Percentiles rank a stretch among this genome's conserved stretches.
phyloP scores from a whole-genome alignment of 805 yeast genomes.

The Blastobotrys americana region DNA sequence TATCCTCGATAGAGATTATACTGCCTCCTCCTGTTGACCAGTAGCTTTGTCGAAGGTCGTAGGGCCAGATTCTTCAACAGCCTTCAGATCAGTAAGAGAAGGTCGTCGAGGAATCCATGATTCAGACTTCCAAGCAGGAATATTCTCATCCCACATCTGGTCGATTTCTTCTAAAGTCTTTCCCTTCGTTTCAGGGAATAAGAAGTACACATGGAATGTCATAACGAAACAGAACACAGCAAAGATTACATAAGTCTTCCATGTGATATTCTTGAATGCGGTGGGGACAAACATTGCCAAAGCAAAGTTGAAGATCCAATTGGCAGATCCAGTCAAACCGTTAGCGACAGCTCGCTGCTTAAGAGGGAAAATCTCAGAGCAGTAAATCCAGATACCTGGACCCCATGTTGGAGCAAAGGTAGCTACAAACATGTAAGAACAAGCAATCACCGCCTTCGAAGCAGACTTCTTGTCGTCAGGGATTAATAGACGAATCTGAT shows the following conservation, averaged over 20 bases:
- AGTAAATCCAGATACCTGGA: constrained; percentile 41
- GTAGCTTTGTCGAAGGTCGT: constrained; percentile 22
- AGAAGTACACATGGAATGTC: constrained; percentile 35
- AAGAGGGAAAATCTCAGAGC: constrained; percentile 47
- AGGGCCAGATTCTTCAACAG: constrained; percentile 23
- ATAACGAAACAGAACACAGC: constrained; percentile 46
- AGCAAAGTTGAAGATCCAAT: constrained; percentile 38
- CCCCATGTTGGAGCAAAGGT: constrained; percentile 86
- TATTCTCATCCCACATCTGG: constrained; percentile 39
- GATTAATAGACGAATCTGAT: constrained; percentile 25
- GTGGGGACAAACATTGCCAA: constrained; percentile 55
- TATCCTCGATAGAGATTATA: too few relatives aligned
- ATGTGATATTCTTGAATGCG: constrained; percentile 44
- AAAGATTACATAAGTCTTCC: constrained; percentile 57
- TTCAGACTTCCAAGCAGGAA: constrained; percentile 79
- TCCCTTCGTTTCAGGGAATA: constrained; percentile 24
- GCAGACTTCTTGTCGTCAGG: constrained; percentile 14
- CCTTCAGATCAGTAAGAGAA: constrained; percentile 21
- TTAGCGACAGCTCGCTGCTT: constrained; percentile 46
- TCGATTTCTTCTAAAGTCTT: constrained; percentile 34
- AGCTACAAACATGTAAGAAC: constrained; percentile 49
- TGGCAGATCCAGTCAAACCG: constrained; percentile 42
- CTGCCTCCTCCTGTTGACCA: constrained; percentile 9
- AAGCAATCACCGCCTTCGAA: constrained; percentile 38
- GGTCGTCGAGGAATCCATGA: constrained; percentile 50